phyloP scores from a whole-genome alignment of 1,139 yeast genomes.

The Candida pseudoviswanathii region DNA sequence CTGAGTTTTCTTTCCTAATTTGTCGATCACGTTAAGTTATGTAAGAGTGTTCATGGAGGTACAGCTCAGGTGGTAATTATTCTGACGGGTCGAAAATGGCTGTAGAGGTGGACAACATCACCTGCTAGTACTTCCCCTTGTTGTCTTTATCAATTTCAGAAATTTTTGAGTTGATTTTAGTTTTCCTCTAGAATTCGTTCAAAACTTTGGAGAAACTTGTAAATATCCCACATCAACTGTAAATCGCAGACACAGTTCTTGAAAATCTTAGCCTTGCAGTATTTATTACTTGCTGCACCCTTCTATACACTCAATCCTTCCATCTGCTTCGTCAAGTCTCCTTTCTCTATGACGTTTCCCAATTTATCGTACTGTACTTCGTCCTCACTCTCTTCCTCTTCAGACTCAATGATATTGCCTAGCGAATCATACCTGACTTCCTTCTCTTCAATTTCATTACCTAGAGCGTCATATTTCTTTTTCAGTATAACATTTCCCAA shows the following conservation, averaged over 20 bases:
- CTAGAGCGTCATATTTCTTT: constrained; percentile 11
- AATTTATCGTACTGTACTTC: constrained; percentile 6
- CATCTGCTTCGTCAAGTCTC: constrained; percentile 2
- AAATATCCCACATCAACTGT: no score
- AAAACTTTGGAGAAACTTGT: no score
- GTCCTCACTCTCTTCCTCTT: constrained; percentile 9
- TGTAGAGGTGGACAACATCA: no score
- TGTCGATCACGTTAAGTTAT: background rate
- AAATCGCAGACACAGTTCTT: background rate
- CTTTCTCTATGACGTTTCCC: constrained; percentile 11
- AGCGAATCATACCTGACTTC: constrained; percentile 16
- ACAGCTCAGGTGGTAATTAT: no score
- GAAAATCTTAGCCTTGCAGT: background rate
- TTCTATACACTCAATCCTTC: constrained; percentile 7
- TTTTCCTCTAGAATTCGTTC: no score
- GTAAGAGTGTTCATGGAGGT: background rate
- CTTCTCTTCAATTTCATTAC: constrained; percentile 14
- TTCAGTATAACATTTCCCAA: constrained; percentile 18
- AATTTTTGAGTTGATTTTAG: no score
- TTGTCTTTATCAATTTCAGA: no score
- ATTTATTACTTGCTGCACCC: background rate
- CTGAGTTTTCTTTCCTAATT: background rate
- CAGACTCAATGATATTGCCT: constrained; percentile 17
- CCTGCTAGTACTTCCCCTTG: no score
- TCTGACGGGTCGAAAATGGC: no score